Evolutionary conservation across 805 yeast genomes (phyloP), one percentile per base, ranked within the genome.

Genomic region (Yamadazyma endophytica): DNA sequence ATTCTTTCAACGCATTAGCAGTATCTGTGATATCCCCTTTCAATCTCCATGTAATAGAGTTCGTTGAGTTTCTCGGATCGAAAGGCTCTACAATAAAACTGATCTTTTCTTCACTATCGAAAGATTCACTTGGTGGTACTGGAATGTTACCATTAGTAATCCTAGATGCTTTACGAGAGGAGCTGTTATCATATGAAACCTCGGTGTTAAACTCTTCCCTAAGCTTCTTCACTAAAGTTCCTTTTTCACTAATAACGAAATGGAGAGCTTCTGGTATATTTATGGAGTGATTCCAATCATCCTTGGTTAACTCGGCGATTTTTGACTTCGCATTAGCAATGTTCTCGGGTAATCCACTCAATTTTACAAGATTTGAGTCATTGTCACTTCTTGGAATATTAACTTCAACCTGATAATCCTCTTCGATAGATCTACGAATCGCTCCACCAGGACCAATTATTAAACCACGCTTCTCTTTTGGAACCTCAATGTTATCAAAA

Each of bases 381-480:
- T 65, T 70, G 36, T 67, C 71, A 23, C 70, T 59, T 49, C 70
- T 72, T 42, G 97, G 97, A 50, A 90, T 73, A 27, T 64, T 67
- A 33, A 90, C 56, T 17, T 56, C 52, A 29, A 85, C 89, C 9
- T 68, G 64, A 55, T 71, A 84, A 47, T 82, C 85, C 11, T 73
- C 64, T 61, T 87, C 90, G 41, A 87, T 56, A 8, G 74, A 65
- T 44, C 82, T 81, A 59, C 90, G 85, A 36, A 73, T 71, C 9
- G 76, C 49, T 26, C 97, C 97, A 36, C 78, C 77, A 22, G 87
- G 78, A 23, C 97, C 97, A 55, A 90, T 76, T 31, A 90, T 50
- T 7, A 77, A 68, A 46, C 86, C 75, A 47, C 85, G 90, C 51
- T 80, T 82, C 37, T 77, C 82, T 52, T 77, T 76, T 24, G 92